A percentile compares a stretch with the other conserved stretches of the same genome.
phyloP scores from a whole-genome alignment of 108 stramenopile genomes.

The Nitzschia sp. region DNA sequence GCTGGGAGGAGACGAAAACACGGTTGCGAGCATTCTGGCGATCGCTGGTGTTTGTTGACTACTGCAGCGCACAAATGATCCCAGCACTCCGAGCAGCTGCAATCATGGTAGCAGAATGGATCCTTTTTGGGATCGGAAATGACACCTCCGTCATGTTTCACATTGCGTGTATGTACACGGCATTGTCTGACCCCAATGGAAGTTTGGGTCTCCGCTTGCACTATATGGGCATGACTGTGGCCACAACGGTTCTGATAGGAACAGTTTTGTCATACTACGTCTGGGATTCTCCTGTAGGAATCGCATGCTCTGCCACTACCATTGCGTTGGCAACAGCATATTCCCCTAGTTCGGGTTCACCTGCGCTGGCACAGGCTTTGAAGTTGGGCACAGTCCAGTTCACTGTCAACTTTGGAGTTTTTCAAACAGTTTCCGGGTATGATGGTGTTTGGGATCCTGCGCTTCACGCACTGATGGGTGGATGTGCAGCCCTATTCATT shows the following conservation, averaged over 20 bases:
- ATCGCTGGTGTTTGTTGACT: background rate
- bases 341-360: background rate
- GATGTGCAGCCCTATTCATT: background rate
- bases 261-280: background rate
- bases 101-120: background rate
- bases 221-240: conserved; percentile 1
- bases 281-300: background rate
- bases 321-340: background rate
- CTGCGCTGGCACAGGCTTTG: background rate
- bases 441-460: background rate
- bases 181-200: conserved; percentile 3
- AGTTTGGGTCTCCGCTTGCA: conserved; percentile 4
- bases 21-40: background rate
- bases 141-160: background rate
- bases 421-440: background rate
- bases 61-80: background rate
- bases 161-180: background rate
- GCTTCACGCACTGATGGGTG: background rate
- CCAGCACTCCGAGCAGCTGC: conserved; percentile 1
- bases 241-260: background rate
- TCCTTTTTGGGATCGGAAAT: conserved; percentile 12
- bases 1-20: background rate
- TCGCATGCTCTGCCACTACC: background rate
- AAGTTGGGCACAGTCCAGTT: conserved; percentile 4
- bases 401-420: background rate